Evolutionary conservation across 2,329 filamentous ascomycete species (phyloP).

Genomic region (Lachnum nothofagi): DNA sequence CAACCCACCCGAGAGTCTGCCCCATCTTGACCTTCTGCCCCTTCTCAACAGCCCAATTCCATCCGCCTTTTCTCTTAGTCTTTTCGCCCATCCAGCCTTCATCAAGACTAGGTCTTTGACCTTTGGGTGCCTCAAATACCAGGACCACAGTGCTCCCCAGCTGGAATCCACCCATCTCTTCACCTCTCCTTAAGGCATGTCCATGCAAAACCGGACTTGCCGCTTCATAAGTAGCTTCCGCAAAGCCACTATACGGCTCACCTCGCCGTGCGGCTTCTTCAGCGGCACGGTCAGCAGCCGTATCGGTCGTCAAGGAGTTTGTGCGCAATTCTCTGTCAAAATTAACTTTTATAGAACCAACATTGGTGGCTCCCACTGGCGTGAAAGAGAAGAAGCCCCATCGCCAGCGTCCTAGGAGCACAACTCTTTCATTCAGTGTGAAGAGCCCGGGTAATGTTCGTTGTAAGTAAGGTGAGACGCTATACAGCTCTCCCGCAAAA

Average conservation of each 20-base stretch:
- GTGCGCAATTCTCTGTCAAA: constrained; percentile 92
- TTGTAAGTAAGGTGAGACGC: constrained; percentile 90
- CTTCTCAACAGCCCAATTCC: constrained; percentile 80
- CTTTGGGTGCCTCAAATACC: constrained; percentile 88
- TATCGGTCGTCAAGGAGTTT: constrained; percentile 88
- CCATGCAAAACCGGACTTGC: constrained; percentile 76
- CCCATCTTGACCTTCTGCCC: constrained; percentile 88
- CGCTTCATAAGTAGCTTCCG: constrained; percentile 80
- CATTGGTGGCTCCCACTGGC: constrained; percentile 93
- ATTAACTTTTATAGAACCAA: constrained; percentile 93
- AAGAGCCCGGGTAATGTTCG: constrained; percentile 89
- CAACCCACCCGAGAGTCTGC: constrained; percentile 73
- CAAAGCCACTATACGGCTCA: constrained; percentile 82
- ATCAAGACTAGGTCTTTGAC: constrained; percentile 50
- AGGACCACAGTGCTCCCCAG: constrained; percentile 91
- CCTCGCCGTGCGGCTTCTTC: constrained; percentile 70
- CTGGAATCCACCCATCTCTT: constrained; percentile 98
- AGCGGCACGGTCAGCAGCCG: constrained; percentile 79
- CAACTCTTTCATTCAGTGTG: constrained; percentile 92
- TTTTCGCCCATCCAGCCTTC: constrained; percentile 53
- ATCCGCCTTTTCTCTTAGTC: constrained; percentile 59
- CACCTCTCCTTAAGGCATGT: constrained; percentile 76
- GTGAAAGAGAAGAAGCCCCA: constrained; percentile 97
- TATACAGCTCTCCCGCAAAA: constrained; percentile 93
- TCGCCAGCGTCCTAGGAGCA: constrained; percentile 87